Base-by-base conservation (phyloP, 495 filamentous ascomycete species). In the Aspergillus affinis region DNA sequence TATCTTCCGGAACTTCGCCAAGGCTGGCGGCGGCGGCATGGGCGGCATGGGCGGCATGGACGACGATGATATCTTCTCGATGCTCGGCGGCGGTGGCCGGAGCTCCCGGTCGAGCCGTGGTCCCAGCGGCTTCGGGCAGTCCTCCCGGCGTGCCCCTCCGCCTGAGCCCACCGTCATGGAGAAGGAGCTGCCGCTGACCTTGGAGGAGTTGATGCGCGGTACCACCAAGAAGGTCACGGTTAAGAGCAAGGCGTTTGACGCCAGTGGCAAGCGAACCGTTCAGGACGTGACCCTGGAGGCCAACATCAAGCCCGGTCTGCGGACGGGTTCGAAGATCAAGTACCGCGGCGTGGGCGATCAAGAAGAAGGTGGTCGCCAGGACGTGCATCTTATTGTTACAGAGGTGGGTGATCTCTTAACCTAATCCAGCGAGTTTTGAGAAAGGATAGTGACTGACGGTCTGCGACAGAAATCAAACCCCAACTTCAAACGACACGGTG, bases 291-390 rank as follows among this genome's bases (percentile, higher is more conserved):
- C 96, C 9, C 73, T 98, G 19, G 92, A 96, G 70, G 93, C 97
- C 59, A 88, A 88, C 55, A 95, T 98, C 74, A 97, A 97, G 77
- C 89, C 90, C 30, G 94, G 94, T 49, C 82, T 97, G 72, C 95
- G 97, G 73, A 90, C 92, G 59, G 94, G 94, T 21, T 94, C 91
- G 61, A 98, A 97, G 82, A 95, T 98, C 65, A 96, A 97, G 77
- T 98, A 95, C 69, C 89, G 90, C 73, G 91, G 92, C 29, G 90
- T 98, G 30, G 94, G 95, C 2, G 95, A 98, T 73, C 92, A 97
- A 70, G 92, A 96, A 62, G 94, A 98, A 70, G 94, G 95, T 29
- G 93, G 93, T n/a, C 89, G 91, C 57, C 95, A 98, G 74, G 95
- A 98, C 76, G 72, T 98, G 48, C 93, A 96, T 71, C 92, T 98